These are phyloP conservation scores for Beta corolliflora DNA, from an alignment of 179 eudicot species.

Conservation along the genomic window DNA sequence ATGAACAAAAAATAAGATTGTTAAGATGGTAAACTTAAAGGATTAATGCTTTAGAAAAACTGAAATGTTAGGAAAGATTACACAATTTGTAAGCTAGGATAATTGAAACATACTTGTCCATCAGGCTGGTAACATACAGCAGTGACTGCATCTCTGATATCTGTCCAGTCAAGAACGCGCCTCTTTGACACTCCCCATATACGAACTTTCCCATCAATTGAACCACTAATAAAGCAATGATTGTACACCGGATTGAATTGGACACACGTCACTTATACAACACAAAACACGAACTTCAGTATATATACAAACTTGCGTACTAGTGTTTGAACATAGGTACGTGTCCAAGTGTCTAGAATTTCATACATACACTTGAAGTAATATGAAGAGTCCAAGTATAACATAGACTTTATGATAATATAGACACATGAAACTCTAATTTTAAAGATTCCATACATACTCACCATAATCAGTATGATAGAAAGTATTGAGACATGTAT, in stretches of 20 bases:
- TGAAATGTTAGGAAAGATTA: neutral
- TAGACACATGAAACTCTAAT: neutral
- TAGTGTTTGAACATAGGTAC: no score
- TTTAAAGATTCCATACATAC: neutral
- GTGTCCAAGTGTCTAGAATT: no score
- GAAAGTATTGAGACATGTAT: slow-evolving; percentile 57
- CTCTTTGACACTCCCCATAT: slow-evolving; percentile 59
- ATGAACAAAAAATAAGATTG: slow-evolving; percentile 27
- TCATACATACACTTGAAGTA: no score
- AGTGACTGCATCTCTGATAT: slow-evolving; percentile 58
- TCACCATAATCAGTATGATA: slow-evolving; percentile 74
- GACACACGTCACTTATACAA: slow-evolving; percentile 67
- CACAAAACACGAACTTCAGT: neutral
- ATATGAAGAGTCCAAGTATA: no score
- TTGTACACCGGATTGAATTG: slow-evolving; percentile 76
- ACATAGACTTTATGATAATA: neutral
- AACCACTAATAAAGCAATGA: slow-evolving; percentile 69
- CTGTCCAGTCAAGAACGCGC: slow-evolving; percentile 78
- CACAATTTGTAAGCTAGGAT: no score
- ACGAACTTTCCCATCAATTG: slow-evolving; percentile 82
- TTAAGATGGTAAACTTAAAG: neutral
- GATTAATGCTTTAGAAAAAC: neutral
- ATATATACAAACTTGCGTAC: neutral
- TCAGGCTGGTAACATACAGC: slow-evolving; percentile 74
- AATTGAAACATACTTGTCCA: slow-evolving; percentile 58